Evolutionary conservation across 805 yeast genomes (phyloP), one percentile per base, ranked within the genome.

Genomic region (Kluyveromyces wickerhamii): DNA sequence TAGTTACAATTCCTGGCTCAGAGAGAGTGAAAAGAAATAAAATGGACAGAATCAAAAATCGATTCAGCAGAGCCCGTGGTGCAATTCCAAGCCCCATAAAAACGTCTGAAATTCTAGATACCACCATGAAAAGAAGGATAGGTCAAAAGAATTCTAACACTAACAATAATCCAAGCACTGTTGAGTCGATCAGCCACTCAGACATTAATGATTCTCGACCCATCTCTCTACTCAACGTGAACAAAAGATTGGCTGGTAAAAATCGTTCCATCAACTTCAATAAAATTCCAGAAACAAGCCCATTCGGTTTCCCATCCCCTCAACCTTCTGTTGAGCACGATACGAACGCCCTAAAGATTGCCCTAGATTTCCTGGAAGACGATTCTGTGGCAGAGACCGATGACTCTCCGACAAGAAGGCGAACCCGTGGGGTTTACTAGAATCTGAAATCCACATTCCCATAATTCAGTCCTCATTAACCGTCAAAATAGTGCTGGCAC

Each of bases 71-170:
- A 32, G 53, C 59, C 3, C 55, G 58, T 20, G 40, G 47, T 17
- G 63, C 63, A 1, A 54, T 62, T 7, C 69, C 67, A 15, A 60
- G 66, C 40, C 69, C 69, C 4, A 29, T 60, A 14, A 57, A 53
- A 32, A 35, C 49, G 5, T 47, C 57, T 3, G 27, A 38, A 3
- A 36, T 41, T n/a, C 34, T 50, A 15, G 44, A 41, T 29, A 37
- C 49, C n/a, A 37, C 43, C 5, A 21, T 40, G 6, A 43, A 37
- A 28, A 25, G 32, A 25, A 32, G 35, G 16, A 23, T 43, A 8
- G n/a, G 21, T 15, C 31, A 23, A 27, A 36, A 13, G 34, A 36
- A 7, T 29, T 32, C 7, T 18, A 28, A 30, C 25, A 25, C n/a
- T 14, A 27, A 12, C 7, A 19, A 12, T 8, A 14, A 17, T 9